These are phyloP conservation scores for Hyaloscypha hepaticicola DNA, from an alignment of 495 filamentous ascomycete genomes.

Conservation along the genomic window DNA sequence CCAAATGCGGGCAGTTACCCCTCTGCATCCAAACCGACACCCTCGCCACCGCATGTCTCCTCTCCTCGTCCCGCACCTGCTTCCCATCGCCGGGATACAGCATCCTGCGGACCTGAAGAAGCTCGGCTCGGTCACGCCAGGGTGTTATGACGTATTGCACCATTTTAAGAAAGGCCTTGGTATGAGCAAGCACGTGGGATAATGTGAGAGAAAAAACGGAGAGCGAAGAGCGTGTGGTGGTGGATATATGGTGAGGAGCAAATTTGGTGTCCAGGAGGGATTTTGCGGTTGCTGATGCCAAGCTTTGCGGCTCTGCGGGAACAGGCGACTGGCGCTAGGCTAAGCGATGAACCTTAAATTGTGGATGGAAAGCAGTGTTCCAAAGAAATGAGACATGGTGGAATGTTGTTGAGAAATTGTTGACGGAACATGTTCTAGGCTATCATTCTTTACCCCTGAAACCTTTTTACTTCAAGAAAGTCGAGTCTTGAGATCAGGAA, in stretches of 20 bases:
- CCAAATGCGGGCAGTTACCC: constrained; percentile 74
- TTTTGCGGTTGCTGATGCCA: constrained; percentile 18
- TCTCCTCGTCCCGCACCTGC: neutral
- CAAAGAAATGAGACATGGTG: neutral
- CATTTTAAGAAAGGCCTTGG: constrained; percentile 43
- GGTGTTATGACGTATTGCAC: constrained; percentile 76
- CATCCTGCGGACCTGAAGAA: constrained; percentile 63
- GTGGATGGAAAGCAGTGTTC: neutral
- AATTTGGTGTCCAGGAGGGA: neutral
- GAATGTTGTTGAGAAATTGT: neutral
- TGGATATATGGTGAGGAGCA: neutral
- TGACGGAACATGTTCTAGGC: neutral
- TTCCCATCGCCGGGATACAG: constrained; percentile 56
- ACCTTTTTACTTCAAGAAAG: too few relatives aligned
- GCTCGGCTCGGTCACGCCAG: constrained; percentile 66
- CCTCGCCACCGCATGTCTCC: constrained; percentile 42
- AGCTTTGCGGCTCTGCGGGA: constrained; percentile 27
- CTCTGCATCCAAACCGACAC: constrained; percentile 60
- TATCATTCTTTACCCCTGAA: neutral
- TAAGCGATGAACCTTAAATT: constrained; percentile 16
- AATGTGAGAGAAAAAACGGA: neutral
- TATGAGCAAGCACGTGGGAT: neutral
- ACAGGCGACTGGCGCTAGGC: neutral
- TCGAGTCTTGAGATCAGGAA: neutral
- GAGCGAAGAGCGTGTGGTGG: neutral